Evolutionary conservation across 208 protist species (phyloP).

Genomic region (Porcisia deanei): DNA sequence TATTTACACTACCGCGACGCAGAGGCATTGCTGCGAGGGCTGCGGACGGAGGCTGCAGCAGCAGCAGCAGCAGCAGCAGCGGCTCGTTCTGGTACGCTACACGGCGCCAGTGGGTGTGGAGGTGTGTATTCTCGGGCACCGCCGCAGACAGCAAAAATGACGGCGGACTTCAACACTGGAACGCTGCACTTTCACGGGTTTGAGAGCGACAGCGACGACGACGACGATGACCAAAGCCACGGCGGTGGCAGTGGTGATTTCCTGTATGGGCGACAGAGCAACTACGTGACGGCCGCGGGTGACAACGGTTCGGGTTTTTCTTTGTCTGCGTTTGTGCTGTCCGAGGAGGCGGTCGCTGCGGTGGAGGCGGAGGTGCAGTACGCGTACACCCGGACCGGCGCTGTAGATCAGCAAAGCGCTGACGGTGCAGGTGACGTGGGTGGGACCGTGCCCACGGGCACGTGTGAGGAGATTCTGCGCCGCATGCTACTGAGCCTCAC

Average conservation of each 20-base stretch:
- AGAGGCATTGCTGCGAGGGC: constrained; percentile 35
- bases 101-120: neutral
- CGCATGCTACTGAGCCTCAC: constrained; percentile 32
- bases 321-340: neutral
- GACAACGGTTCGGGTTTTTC: neutral
- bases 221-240: constrained; percentile 9
- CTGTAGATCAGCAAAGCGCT: neutral
- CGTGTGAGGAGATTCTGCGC: constrained; percentile 28
- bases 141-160: constrained; percentile 30
- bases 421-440: neutral
- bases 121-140: neutral
- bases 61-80: constrained; percentile 9
- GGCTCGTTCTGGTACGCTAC: neutral
- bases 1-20: constrained; percentile 61
- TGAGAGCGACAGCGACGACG: constrained; percentile 49
- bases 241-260: constrained; percentile 1
- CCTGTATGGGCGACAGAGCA: neutral
- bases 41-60: constrained; percentile 12
- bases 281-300: neutral
- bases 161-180: constrained; percentile 75
- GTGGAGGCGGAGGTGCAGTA: constrained; percentile 37
- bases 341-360: constrained; percentile 22
- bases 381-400: constrained; percentile 19
- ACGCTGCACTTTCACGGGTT: constrained; percentile 75
- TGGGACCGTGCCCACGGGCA: neutral